Conservation (phyloP, 2,329 filamentous ascomycete species). For the Botrytis porri region DNA sequence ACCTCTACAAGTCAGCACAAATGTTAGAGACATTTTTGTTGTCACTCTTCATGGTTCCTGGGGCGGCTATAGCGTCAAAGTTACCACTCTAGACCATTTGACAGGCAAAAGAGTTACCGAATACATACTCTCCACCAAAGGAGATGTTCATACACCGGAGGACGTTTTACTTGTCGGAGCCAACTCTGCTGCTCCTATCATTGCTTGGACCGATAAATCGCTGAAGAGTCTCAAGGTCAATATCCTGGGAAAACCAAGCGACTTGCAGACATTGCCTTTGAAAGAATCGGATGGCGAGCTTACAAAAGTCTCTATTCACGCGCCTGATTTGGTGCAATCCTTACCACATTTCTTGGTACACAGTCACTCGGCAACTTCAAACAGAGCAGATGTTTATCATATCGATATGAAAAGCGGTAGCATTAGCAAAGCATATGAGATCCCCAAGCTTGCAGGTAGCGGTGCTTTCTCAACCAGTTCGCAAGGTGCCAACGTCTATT, state of each 20-base stretch:
- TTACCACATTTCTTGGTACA: constrained; percentile 83
- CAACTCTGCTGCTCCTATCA: constrained; percentile 70
- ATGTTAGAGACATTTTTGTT: constrained; percentile 70
- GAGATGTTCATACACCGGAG: constrained; percentile 61
- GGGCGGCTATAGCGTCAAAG: constrained; percentile 72
- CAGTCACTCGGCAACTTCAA: constrained; percentile 64
- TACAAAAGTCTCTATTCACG: constrained; percentile 63
- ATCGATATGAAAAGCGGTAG: constrained; percentile 67
- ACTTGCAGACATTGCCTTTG: constrained; percentile 53
- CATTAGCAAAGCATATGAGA: constrained; percentile 73
- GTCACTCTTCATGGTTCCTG: constrained; percentile 69
- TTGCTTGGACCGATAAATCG: constrained; percentile 69
- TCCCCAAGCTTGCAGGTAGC: constrained; percentile 66
- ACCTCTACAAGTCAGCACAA: constrained; percentile 70
- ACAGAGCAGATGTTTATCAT: constrained; percentile 85
- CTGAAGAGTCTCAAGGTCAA: constrained; percentile 66
- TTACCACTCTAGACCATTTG: constrained; percentile 68
- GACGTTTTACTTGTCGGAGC: constrained; percentile 73
- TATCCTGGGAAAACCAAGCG: constrained; percentile 58
- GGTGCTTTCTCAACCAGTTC: constrained; percentile 79
- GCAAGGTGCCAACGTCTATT: constrained; percentile 79
- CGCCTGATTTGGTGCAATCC: constrained; percentile 68
- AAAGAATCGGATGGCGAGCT: constrained; percentile 49
- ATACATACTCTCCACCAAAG: constrained; percentile 68
- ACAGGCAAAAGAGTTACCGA: constrained; percentile 73